Evolutionary conservation across 2,329 filamentous ascomycete species (phyloP).

Genomic region (Apiospora hydei): DNA sequence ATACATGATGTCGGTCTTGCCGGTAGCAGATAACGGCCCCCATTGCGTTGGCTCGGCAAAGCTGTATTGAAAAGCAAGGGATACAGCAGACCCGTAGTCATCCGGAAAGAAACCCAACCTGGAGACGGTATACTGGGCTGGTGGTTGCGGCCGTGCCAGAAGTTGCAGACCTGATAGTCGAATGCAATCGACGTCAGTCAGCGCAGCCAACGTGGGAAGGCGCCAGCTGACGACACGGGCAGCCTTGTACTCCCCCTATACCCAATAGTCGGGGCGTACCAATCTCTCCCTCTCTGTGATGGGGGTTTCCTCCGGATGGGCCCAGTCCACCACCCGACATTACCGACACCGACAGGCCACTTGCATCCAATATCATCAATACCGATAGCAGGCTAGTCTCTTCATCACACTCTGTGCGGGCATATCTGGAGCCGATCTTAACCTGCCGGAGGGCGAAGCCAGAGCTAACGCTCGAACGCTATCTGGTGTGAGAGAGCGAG

Average conservation of each 20-base stretch:
- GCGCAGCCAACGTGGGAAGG: background rate
- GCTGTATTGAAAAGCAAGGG: background rate
- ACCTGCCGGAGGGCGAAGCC: background rate
- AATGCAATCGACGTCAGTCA: background rate
- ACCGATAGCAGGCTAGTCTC: background rate
- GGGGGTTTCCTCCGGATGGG: background rate
- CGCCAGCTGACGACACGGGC: background rate
- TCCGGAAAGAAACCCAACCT: background rate
- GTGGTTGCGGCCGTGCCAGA: background rate
- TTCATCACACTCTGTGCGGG: background rate
- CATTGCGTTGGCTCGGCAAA: background rate
- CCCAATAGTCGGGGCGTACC: too few relatives aligned
- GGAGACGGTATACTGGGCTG: background rate
- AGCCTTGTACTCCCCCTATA: background rate
- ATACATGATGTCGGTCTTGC: background rate
- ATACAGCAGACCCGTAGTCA: background rate
- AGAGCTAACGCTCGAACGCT: background rate
- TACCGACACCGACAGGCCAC: background rate
- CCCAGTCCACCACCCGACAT: conserved; percentile 1
- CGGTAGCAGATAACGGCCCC: background rate
- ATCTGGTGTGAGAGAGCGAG: background rate
- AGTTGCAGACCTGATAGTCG: background rate
- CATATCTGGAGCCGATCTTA: background rate
- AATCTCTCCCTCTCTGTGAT: background rate
- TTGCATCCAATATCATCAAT: background rate